Evolutionary conservation across 2,329 filamentous ascomycete genomes (phyloP).

Genomic region (Apiospora kogelbergensis): DNA sequence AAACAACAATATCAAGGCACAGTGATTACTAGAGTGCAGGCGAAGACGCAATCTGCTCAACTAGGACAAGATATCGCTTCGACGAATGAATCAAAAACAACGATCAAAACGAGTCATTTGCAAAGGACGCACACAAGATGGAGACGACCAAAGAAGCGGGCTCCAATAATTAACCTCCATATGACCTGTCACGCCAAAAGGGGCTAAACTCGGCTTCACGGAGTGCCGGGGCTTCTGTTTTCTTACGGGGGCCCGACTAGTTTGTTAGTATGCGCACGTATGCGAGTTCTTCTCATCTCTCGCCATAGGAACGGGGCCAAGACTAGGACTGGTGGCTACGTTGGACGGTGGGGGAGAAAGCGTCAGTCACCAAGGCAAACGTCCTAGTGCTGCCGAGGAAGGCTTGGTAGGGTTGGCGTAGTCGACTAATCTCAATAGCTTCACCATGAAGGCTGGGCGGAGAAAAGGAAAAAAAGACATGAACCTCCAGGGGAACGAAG

Average conservation of each 20-base stretch:
- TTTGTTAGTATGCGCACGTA: neutral
- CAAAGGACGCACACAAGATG: neutral
- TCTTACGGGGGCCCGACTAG: neutral
- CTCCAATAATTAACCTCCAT: neutral
- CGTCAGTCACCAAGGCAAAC: neutral
- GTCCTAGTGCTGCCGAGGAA: neutral
- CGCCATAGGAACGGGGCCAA: neutral
- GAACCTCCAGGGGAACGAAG: neutral
- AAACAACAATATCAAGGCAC: neutral
- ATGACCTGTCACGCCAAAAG: constrained; percentile 7
- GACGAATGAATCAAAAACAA: neutral
- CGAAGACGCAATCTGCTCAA: neutral
- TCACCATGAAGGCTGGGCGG: neutral
- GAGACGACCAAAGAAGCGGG: neutral
- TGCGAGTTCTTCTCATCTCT: neutral
- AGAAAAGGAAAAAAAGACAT: neutral
- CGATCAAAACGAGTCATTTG: neutral
- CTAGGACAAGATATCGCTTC: neutral
- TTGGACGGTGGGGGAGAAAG: neutral
- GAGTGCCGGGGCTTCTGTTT: neutral
- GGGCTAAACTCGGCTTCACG: neutral
- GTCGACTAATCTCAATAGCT: neutral
- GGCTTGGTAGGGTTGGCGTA: neutral
- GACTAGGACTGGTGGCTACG: neutral
- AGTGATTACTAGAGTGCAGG: neutral